Percentiles rank a stretch among this genome's conserved stretches.
Evolutionary conservation across 2,329 filamentous ascomycete species (phyloP).

Genomic region (Ophiobolus disseminans): DNA sequence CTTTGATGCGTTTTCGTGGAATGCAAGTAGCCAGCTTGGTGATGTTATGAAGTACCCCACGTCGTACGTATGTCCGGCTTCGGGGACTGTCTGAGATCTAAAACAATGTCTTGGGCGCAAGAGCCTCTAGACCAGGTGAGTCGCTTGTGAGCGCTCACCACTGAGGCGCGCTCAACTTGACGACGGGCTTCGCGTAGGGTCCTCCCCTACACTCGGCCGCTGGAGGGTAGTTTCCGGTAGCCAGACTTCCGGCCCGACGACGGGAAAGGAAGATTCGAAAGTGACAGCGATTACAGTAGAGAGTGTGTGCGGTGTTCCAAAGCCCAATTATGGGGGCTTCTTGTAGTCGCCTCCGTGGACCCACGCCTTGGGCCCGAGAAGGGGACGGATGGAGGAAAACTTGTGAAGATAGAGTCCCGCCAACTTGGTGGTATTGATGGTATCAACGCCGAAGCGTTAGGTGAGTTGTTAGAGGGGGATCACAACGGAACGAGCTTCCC

Average conservation of each 20-base stretch:
- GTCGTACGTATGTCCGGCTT: conserved; percentile 1
- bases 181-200: conserved; percentile 56
- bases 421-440: conserved; percentile 80
- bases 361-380: conserved; percentile 90
- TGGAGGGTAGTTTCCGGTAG: conserved; percentile 28
- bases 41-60: too few species aligned
- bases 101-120: conserved; percentile 40
- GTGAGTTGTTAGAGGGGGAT: conserved; percentile 19
- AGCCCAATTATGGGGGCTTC: conserved; percentile 91
- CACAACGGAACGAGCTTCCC: conserved; percentile 28
- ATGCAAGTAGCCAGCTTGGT: conserved; percentile 35
- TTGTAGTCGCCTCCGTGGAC: conserved; percentile 93
- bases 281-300: conserved; percentile 22
- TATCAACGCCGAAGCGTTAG: conserved; percentile 51
- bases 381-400: conserved; percentile 82
- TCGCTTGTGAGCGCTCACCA: conserved; percentile 63
- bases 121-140: conserved; percentile 50
- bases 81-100: too few species aligned
- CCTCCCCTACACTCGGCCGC: conserved; percentile 55
- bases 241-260: conserved; percentile 36
- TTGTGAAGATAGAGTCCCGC: conserved; percentile 78
- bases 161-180: conserved; percentile 60
- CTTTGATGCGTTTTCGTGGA: conserved; percentile 15
- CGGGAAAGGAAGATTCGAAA: conserved; percentile 30
- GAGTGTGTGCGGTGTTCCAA: conserved; percentile 26